A percentile compares a stretch with the other conserved stretches of the same genome.
These are phyloP conservation scores for Grifola frondosa DNA, from an alignment of 1,284 basidiomycete genomes.

Conservation along the genomic window DNA sequence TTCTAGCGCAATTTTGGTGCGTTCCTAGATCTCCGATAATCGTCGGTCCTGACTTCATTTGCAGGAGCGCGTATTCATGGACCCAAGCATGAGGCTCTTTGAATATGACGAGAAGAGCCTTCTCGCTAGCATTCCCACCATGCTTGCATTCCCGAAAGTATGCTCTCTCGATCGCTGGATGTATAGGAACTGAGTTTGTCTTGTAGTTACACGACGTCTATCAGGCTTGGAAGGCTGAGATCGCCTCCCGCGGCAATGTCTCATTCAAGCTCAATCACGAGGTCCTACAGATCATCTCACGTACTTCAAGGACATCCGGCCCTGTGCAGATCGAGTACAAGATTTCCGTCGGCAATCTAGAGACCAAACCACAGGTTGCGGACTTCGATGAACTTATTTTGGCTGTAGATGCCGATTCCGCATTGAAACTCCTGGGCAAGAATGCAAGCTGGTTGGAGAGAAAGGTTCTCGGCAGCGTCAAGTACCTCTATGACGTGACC, in stretches of 20 bases:
- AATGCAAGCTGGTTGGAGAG: conserved; percentile 57
- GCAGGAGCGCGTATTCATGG: conserved; percentile 54
- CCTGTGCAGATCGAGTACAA: conserved; percentile 31
- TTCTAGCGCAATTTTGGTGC: conserved; percentile 49
- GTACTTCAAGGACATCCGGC: conserved; percentile 19
- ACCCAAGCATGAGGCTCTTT: conserved; percentile 54
- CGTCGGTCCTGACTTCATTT: neutral
- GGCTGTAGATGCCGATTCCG: conserved; percentile 58
- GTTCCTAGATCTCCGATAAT: neutral
- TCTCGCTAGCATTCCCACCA: conserved; percentile 33
- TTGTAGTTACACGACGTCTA: conserved; percentile 45
- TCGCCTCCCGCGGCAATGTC: conserved; percentile 43
- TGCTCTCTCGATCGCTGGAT: conserved; percentile 16
- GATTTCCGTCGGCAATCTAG: conserved; percentile 10
- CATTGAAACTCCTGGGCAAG: conserved; percentile 53
- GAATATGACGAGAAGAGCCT: conserved; percentile 33
- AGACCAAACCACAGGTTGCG: conserved; percentile 37
- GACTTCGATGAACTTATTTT: conserved; percentile 65
- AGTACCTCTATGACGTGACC: conserved; percentile 57
- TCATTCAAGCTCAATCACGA: conserved; percentile 42
- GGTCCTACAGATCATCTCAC: conserved; percentile 39
- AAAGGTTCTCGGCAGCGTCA: conserved; percentile 58
- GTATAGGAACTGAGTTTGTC: conserved; percentile 17
- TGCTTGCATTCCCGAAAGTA: conserved; percentile 36
- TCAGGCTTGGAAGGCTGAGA: conserved; percentile 44